Conservation (phyloP, 371 early-diverging fungal species). For the Rozella allomycis region DNA sequence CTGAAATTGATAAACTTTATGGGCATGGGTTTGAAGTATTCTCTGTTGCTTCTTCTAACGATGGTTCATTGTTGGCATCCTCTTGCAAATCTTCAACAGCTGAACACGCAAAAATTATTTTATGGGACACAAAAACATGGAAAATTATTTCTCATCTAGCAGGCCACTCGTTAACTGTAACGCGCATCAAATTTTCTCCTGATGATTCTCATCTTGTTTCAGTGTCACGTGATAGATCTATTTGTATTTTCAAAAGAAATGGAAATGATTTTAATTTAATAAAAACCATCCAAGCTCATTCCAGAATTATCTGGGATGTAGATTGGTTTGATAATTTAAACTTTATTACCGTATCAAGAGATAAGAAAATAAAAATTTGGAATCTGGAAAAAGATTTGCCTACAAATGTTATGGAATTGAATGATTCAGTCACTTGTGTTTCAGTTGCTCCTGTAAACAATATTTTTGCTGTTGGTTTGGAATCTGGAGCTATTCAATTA, state of each 20-base stretch:
- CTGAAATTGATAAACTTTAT: conserved; percentile 76
- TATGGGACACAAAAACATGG: conserved; percentile 48
- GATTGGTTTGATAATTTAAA: conserved; percentile 52
- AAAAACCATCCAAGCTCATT: conserved; percentile 37
- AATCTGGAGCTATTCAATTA: conserved; percentile 45
- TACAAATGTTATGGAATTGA: conserved; percentile 36
- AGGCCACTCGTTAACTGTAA: conserved; percentile 69
- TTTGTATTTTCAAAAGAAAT: conserved; percentile 46
- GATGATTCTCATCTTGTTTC: conserved; percentile 44
- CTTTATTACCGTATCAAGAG: conserved; percentile 80
- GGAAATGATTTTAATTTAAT: background rate
- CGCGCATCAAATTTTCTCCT: conserved; percentile 51
- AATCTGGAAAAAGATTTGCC: conserved; percentile 10
- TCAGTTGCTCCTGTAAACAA: conserved; percentile 52
- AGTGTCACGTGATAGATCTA: conserved; percentile 71
- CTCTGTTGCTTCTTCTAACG: conserved; percentile 41
- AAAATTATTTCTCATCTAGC: conserved; percentile 37
- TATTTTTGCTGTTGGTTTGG: conserved; percentile 56
- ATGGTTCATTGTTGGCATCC: conserved; percentile 51
- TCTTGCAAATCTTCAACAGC: conserved; percentile 52
- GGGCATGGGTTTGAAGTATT: conserved; percentile 82
- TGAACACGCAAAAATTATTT: conserved; percentile 49
- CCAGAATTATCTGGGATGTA: conserved; percentile 83
- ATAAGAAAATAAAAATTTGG: conserved; percentile 38
- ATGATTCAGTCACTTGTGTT: conserved; percentile 54